These are phyloP conservation scores for Raffaelea ambrosiae DNA, from an alignment of 2,329 filamentous ascomycete genomes.

Conservation along the genomic window DNA sequence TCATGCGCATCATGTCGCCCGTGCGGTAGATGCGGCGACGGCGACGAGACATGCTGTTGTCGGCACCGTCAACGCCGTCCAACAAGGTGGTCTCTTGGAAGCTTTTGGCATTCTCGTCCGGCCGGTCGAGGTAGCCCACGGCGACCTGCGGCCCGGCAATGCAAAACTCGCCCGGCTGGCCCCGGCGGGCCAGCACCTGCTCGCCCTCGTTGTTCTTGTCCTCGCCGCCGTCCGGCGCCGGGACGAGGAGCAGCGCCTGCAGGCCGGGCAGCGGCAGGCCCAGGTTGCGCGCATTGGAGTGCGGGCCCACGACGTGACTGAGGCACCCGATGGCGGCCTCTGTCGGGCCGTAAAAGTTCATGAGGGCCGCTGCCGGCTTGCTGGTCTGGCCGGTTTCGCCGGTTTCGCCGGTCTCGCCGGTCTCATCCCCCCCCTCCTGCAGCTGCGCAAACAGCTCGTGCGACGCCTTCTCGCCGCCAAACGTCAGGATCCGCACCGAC, in stretches of 20 bases:
- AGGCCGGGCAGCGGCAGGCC: conserved; percentile 12
- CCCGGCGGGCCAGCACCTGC: conserved; percentile 11
- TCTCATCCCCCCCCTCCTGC: conserved; percentile 28
- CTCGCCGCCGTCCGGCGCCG: not conserved
- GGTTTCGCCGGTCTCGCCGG: conserved; percentile 21
- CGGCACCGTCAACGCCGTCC: no score
- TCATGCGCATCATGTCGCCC: conserved; percentile 10
- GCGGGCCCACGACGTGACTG: conserved; percentile 5
- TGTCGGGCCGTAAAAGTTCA: conserved; percentile 45
- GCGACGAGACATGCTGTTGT: no score
- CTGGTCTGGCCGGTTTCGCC: conserved; percentile 23
- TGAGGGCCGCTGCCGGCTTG: conserved; percentile 11
- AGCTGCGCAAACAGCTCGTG: conserved; percentile 53
- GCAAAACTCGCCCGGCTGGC: conserved; percentile 27
- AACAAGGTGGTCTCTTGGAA: conserved; percentile 6
- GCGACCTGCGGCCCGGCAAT: conserved; percentile 36
- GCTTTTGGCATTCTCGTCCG: conserved; percentile 7
- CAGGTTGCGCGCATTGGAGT: conserved; percentile 12
- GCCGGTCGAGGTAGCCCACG: conserved; percentile 30
- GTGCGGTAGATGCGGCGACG: conserved; percentile 11
- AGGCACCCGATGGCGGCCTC: conserved; percentile 25
- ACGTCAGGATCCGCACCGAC: conserved; percentile 55
- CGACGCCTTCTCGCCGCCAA: conserved; percentile 56
- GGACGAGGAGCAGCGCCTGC: conserved; percentile 11
- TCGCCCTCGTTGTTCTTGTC: not conserved